Evolutionary conservation across 208 protist species (phyloP), one percentile per base, ranked within the genome.

Genomic region (Trypanosoma conorhini): DNA sequence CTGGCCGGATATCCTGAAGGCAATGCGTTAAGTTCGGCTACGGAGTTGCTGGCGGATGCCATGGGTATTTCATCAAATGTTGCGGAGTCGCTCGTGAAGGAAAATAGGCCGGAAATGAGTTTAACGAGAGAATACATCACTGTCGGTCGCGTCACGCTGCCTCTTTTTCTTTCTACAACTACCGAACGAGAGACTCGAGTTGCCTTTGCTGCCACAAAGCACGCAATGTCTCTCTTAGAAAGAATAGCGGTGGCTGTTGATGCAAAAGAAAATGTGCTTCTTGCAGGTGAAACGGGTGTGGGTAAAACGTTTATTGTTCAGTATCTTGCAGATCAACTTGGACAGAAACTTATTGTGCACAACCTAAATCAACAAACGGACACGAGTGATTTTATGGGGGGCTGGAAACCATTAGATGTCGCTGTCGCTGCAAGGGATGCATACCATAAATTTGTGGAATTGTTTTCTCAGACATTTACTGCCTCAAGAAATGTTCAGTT

Each of bases 281-380:
- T 99, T 8, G 97, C 98, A 38, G 99, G 99, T 63, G 99, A 99
- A 76, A 99, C 99, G 33, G 99, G 99, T 62, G 89, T 96, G n/a
- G 94, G 96, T 38, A 98, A 98, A 60, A 98, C 91, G 35, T 98
- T 96, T 72, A 89, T 97, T 76, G 93, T 97, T 17, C 90, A 96
- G 63, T 94, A 95, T 70, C 82, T 98, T 9, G 93, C 96, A 0
- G 89, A 96, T 64, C 79, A 95, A 60, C 78, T 97, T 33, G 91
- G 93, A 17, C 85, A 95, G 65, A 85, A 93, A 56, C 86, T 99
- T 0, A 83, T 98, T 59, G 97, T 99, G 19, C 88, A 99, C 72
- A 99, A 99, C 81, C 87, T 99, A 62, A 99, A 97, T 72, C 98
- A 99, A 85, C 99, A 99, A 85, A 99, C 89, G 5, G 99, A 99